Base-by-base conservation (phyloP, 2,329 filamentous ascomycete genomes). In the Paraphoma sp. region DNA sequence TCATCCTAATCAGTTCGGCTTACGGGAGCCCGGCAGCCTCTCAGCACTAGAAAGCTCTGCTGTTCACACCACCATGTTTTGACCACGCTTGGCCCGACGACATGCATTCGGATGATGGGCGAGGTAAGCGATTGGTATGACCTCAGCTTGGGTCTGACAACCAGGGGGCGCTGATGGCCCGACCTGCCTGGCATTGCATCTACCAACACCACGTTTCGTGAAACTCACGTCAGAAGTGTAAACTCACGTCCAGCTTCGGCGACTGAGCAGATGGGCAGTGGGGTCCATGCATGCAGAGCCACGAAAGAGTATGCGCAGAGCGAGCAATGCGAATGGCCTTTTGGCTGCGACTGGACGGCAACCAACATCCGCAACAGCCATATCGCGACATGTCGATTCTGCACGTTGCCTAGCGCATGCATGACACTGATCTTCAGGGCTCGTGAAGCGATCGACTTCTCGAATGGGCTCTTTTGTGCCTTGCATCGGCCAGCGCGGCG, bases 361-460 rank as follows among this genome's bases (percentile, higher is more conserved):
- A 14, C 33, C 14, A n/a, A 16, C 31, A 16, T 17, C 16, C 14
- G 30, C 40, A 42, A 45, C 12, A 42, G 49, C 46, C 44, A 18
- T 42, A 18, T 53, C 40, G 45, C 50, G 38, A 49, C 8, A 49
- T 44, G 45, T 54, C 54, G 61, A 60, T 54, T 42, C 52, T 62
- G 56, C 54, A 58, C 46, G 51, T 48, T 45, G 29, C 33, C 18
- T 58, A 64, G 61, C 51, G 52, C 45, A 57, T 61, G 52, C 52
- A 41, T 51, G 45, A 46, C 53, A 48, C 45, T 51, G 44, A 53
- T 63, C 51, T 48, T 54, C 54, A 54, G 51, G 51, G 55, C 43
- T 36, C 33, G 33, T 52, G 38, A 41, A 43, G 40, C 28, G 54
- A 48, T 53, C 45, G 40, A 45, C 28, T 41, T 28, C 18, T 49